These are phyloP conservation scores for Exophiala bonariae DNA, from an alignment of 2,329 filamentous ascomycete genomes.

Conservation along the genomic window DNA sequence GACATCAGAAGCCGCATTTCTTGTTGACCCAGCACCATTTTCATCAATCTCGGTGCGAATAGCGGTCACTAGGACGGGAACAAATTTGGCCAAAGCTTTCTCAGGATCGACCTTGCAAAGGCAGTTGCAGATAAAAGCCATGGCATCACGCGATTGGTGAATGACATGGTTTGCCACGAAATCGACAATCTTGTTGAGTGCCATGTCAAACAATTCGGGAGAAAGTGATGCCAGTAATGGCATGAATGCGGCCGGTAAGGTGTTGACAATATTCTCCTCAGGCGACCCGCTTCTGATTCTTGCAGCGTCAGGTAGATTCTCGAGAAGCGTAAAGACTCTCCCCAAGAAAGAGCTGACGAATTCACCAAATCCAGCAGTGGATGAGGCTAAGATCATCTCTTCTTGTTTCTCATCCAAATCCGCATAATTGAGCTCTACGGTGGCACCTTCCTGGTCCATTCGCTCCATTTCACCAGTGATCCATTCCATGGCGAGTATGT, in stretches of 20 bases:
- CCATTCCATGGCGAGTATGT: slow-evolving; percentile 83
- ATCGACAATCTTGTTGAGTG: slow-evolving; percentile 84
- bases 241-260: slow-evolving; percentile 84
- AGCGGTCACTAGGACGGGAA: slow-evolving; percentile 85
- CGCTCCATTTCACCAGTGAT: slow-evolving; percentile 91
- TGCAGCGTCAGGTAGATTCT: slow-evolving; percentile 90
- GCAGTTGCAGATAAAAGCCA: slow-evolving; percentile 97
- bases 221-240: slow-evolving; percentile 89
- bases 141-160: slow-evolving; percentile 92
- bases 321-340: slow-evolving; percentile 90
- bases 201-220: slow-evolving; percentile 88
- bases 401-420: slow-evolving; percentile 86
- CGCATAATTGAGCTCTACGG: slow-evolving; percentile 82
- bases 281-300: slow-evolving; percentile 86
- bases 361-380: slow-evolving; percentile 89
- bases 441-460: slow-evolving; percentile 83
- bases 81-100: slow-evolving; percentile 85
- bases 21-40: slow-evolving; percentile 91
- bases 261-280: slow-evolving; percentile 96
- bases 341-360: slow-evolving; percentile 89
- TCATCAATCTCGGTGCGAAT: slow-evolving; percentile 97
- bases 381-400: slow-evolving; percentile 83
- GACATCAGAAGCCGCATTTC: slow-evolving; percentile 90
- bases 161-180: slow-evolving; percentile 95
- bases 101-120: slow-evolving; percentile 94